Conservation (phyloP, 805 yeast genomes). For the Teunomyces atbi region DNA sequence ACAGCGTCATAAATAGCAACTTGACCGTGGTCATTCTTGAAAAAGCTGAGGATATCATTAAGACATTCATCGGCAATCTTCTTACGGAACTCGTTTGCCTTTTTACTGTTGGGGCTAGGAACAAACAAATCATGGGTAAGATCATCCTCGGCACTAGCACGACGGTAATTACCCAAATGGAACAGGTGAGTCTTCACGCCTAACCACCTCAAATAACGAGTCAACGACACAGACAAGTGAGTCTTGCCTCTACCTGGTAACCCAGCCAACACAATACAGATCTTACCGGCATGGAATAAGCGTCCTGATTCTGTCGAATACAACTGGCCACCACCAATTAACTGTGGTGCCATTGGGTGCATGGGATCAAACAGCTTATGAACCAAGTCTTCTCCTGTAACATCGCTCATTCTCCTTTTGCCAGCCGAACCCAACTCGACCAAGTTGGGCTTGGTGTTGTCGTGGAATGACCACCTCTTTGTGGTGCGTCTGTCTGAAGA, state of each 20-base stretch:
- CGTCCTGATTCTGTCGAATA: constrained; percentile 92
- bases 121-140: constrained; percentile 69
- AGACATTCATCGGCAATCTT: constrained; percentile 62
- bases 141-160: constrained; percentile 50
- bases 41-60: constrained; percentile 67
- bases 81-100: constrained; percentile 53
- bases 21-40: constrained; percentile 79
- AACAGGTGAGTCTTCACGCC: constrained; percentile 92
- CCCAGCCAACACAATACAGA: constrained; percentile 85
- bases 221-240: constrained; percentile 83
- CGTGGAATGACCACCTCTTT: constrained; percentile 45
- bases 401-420: constrained; percentile 38
- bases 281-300: constrained; percentile 92
- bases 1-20: constrained; percentile 96
- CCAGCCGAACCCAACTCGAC: constrained; percentile 28
- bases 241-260: constrained; percentile 97
- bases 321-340: constrained; percentile 59
- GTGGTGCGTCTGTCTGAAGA: constrained; percentile 32
- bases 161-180: constrained; percentile 89
- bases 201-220: constrained; percentile 91
- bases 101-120: constrained; percentile 45
- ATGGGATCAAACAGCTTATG: constrained; percentile 63
- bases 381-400: constrained; percentile 52
- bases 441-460: constrained; percentile 35
- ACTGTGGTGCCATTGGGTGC: constrained; percentile 49